Evolutionary conservation across 2,329 filamentous ascomycete genomes (phyloP), one percentile per base, ranked within the genome.

Genomic region (Hypoxylon sp.): DNA sequence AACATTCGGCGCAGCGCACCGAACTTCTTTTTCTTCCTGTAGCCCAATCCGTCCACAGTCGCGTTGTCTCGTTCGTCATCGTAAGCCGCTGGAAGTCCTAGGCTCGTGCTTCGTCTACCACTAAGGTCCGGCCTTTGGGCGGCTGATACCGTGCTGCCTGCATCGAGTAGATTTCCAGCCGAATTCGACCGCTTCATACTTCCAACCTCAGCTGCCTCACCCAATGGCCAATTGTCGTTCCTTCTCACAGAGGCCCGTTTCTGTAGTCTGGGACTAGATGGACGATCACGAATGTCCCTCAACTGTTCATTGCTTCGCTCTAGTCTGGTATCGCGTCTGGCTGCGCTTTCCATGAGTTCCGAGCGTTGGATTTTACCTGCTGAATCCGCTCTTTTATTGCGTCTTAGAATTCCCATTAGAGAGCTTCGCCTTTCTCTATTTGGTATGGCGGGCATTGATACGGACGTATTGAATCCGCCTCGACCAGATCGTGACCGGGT

Each of bases 331-430:
- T 91, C 89, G 53, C 84, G 82, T 8, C 89, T 81, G 1, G 88
- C 87, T 1, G 85, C 84, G 67, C 84, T 89, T 69, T 90, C 88
- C 11, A 77, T 73, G 8, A 79, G 72, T 20, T 84, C 84, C 0
- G 80, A 77, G 36, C 87, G 87, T 30, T 84, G 81, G 18, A 90
- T 84, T 71, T 84, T 86, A 49, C 81, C 79, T 59, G 79, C 73
- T 24, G 80, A 72, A 65, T 85, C 82, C 33, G 78, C 78, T 42
- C 78, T 81, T 75, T 88, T 91, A 77, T 85, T 90, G 57, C 91
- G 88, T 36, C 88, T 86, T n/a, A 93, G 78, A 3, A 86, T 86
- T n/a, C 71, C 55, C 77, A 88, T 83, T 64, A 89, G 78, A 65
- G 85, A 87, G 60, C 78, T 83, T 49, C 82, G 79, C 38, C 53